A percentile compares a stretch with the other conserved stretches of the same genome.
These are phyloP conservation scores for Dipteronia dyeriana DNA, from an alignment of 345 rosid genomes.

Conservation along the genomic window DNA sequence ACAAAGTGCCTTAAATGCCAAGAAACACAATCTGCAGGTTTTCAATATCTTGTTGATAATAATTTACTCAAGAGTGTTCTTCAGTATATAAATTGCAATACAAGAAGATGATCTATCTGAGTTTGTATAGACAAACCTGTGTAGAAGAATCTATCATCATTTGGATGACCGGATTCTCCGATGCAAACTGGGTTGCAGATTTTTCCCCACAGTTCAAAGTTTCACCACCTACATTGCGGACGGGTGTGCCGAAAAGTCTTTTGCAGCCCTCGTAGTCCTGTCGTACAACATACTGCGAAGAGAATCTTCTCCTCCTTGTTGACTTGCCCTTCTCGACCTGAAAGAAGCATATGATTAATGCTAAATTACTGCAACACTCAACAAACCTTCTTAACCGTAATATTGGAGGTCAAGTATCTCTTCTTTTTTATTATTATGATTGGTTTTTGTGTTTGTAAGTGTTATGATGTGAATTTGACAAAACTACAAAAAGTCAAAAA, in stretches of 20 bases:
- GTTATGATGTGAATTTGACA: background rate
- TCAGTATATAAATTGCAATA: background rate
- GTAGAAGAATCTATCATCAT: constrained; percentile 19
- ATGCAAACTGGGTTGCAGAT: constrained; percentile 24
- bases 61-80: background rate
- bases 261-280: constrained; percentile 47
- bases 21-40: no score
- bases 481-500: background rate
- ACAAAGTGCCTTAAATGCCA: no score
- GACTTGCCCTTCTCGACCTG: constrained; percentile 45
- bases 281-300: constrained; percentile 52
- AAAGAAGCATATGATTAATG: constrained; percentile 19
- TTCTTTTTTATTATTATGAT: background rate
- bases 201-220: constrained; percentile 23
- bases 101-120: background rate
- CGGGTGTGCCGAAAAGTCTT: constrained; percentile 42
- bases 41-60: background rate
- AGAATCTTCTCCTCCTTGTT: constrained; percentile 52
- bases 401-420: background rate
- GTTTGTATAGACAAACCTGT: constrained; percentile 40
- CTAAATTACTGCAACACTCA: constrained; percentile 6
- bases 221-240: constrained; percentile 27
- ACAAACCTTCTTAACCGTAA: background rate
- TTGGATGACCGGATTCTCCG: constrained; percentile 32
- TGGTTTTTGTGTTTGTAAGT: background rate